Evolutionary conservation across 2,329 filamentous ascomycete genomes (phyloP).

Genomic region (Coniochaeta hoffmannii): DNA sequence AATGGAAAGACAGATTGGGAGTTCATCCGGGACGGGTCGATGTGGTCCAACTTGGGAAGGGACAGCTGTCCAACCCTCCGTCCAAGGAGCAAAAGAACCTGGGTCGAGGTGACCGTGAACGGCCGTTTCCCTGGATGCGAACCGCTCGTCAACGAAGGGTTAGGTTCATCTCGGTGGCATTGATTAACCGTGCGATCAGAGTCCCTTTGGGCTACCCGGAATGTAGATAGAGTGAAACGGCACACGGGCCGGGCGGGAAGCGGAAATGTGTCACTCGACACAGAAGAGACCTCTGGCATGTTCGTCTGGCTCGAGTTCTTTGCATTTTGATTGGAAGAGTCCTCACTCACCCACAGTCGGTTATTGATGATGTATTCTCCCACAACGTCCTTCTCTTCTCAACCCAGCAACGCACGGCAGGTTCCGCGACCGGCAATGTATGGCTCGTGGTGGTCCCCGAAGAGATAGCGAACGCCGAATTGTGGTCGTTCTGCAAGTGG

Average conservation of each 20-base stretch:
- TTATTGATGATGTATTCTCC: too few species aligned
- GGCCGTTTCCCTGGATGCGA: background rate
- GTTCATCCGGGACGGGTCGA: constrained; percentile 1
- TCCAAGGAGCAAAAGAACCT: background rate
- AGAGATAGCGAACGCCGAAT: too few species aligned
- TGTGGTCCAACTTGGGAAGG: background rate
- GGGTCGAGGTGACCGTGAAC: background rate
- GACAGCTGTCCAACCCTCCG: background rate
- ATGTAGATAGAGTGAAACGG: background rate
- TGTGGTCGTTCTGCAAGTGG: background rate
- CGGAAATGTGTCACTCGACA: background rate
- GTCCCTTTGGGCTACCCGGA: background rate
- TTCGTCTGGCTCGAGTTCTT: background rate
- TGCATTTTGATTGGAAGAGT: background rate
- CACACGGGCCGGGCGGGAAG: constrained; percentile 2
- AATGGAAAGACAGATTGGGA: background rate
- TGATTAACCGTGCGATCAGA: background rate
- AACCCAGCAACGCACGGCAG: too few species aligned
- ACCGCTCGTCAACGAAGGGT: background rate
- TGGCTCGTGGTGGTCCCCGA: too few species aligned
- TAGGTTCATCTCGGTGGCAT: background rate
- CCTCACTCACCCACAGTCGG: too few species aligned
- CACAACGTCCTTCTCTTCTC: too few species aligned
- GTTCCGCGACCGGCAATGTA: too few species aligned
- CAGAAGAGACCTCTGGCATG: background rate